Evolutionary conservation across 1,139 yeast species (phyloP).

Genomic region (Lizanozyma gosingica): DNA sequence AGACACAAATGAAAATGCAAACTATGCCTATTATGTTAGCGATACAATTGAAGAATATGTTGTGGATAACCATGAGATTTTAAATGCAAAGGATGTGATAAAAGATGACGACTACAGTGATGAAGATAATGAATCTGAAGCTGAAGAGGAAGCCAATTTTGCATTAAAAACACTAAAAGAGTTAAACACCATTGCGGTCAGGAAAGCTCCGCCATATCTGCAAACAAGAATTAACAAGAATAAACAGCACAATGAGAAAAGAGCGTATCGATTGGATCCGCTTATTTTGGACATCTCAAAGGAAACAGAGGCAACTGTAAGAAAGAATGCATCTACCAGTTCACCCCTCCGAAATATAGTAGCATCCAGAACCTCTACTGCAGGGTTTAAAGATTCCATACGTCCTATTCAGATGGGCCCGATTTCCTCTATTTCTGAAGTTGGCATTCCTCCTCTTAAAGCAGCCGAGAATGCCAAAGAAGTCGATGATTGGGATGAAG

Average conservation of each 20-base stretch:
- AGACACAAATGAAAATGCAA: background rate
- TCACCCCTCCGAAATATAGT: background rate
- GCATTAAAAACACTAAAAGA: background rate
- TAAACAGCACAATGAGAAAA: too few species aligned
- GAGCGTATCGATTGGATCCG: too few species aligned
- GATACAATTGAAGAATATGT: background rate
- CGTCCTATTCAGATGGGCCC: background rate
- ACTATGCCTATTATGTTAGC: too few species aligned
- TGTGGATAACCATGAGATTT: background rate
- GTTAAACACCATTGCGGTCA: background rate
- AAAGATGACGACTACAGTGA: background rate
- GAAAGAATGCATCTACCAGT: background rate
- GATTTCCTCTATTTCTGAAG: background rate
- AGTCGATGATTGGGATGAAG: background rate
- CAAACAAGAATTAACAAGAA: background rate
- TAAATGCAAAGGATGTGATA: background rate
- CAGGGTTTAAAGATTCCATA: too few species aligned
- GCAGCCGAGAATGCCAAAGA: background rate
- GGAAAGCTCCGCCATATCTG: background rate
- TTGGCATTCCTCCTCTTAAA: background rate
- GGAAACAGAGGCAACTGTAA: background rate
- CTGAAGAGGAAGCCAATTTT: background rate
- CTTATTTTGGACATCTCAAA: background rate
- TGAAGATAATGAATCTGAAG: background rate
- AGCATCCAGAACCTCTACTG: background rate